phyloP scores from a whole-genome alignment of 202 grass and related monocot species.

The Zizania palustris region DNA sequence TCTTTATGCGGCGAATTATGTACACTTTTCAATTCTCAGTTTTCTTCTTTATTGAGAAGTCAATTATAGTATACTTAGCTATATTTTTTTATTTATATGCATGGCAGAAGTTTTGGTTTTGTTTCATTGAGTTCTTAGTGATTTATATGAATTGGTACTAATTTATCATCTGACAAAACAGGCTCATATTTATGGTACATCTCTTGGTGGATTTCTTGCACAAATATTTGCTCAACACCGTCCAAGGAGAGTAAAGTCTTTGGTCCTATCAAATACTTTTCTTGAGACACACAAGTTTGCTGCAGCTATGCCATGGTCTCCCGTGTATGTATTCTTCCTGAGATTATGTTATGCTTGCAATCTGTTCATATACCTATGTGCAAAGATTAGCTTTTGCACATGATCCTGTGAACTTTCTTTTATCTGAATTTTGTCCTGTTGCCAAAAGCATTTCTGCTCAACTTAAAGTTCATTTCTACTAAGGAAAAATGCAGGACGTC shows the following conservation, averaged over 20 bases:
- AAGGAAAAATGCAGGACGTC: neutral
- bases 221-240: slow-evolving; percentile 92
- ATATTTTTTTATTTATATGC: slow-evolving; percentile 24
- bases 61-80: neutral
- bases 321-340: slow-evolving; percentile 71
- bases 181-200: slow-evolving; percentile 98
- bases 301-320: slow-evolving; percentile 92
- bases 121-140: neutral
- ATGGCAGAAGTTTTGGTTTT: slow-evolving; percentile 18
- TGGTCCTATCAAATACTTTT: slow-evolving; percentile 94
- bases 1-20: neutral
- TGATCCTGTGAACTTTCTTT: neutral
- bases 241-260: slow-evolving; percentile 90
- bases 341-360: neutral
- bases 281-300: slow-evolving; percentile 94
- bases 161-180: slow-evolving; percentile 36
- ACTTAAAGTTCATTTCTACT: neutral
- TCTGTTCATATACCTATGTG: slow-evolving; percentile 10
- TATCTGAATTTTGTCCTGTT: slow-evolving; percentile 1
- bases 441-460: neutral
- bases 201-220: slow-evolving; percentile 95
- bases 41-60: slow-evolving; percentile 15
- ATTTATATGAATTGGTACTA: slow-evolving; percentile 21
- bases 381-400: neutral
- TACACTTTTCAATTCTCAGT: neutral